phyloP scores from a whole-genome alignment of 768 basidiomycete genomes.

The Kwoniella sp. region DNA sequence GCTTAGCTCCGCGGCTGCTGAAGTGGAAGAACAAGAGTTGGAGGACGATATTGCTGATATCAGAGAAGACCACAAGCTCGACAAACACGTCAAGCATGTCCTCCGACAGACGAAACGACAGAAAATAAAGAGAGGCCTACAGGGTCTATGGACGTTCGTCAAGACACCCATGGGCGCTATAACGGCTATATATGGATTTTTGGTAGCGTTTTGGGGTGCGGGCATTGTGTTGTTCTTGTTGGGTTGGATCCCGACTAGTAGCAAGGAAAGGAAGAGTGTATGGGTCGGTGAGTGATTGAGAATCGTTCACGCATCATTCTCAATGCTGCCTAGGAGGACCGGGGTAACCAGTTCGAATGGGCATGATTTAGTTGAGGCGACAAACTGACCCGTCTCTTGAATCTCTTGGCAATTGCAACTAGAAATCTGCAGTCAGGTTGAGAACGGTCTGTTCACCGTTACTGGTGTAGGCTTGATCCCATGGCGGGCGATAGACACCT shows the following conservation, averaged over 20 bases:
- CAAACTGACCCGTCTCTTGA: too few relatives aligned
- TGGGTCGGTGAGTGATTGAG: constrained; percentile 62
- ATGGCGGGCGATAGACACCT: constrained; percentile 72
- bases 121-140: constrained; percentile 63
- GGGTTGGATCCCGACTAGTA: constrained; percentile 67
- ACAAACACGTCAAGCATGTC: constrained; percentile 77
- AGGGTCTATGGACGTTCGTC: constrained; percentile 77
- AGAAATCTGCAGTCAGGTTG: constrained; percentile 62
- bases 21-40: constrained; percentile 19
- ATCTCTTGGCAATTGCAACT: too few relatives aligned
- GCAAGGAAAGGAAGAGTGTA: constrained; percentile 69
- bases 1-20: neutral
- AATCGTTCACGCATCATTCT: too few relatives aligned
- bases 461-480: constrained; percentile 79
- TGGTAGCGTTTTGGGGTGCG: constrained; percentile 82
- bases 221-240: constrained; percentile 73
- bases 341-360: too few relatives aligned
- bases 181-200: constrained; percentile 74
- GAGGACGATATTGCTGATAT: constrained; percentile 27
- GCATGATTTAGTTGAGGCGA: too few relatives aligned
- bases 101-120: constrained; percentile 62
- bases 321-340: too few relatives aligned
- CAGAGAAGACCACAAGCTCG: constrained; percentile 59
- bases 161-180: constrained; percentile 79
- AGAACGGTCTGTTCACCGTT: constrained; percentile 77